phyloP scores from a whole-genome alignment of 2,329 filamentous ascomycete species.

The Anthostomella pinea region DNA sequence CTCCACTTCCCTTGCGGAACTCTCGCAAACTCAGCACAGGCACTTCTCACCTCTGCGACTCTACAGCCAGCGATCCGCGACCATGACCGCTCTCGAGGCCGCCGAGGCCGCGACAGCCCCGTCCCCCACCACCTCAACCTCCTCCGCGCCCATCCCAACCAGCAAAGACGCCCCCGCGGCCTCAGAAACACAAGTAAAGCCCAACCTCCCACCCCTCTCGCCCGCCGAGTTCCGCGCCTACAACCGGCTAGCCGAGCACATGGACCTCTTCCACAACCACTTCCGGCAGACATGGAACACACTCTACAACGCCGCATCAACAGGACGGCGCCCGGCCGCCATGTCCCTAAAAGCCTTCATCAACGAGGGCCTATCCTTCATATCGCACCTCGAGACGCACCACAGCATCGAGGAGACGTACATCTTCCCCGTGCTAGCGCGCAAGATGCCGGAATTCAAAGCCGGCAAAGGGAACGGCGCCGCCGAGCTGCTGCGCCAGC shows the following conservation, averaged over 20 bases:
- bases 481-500: slow-evolving; percentile 70
- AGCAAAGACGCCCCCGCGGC: background rate
- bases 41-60: background rate
- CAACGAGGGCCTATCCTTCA: slow-evolving; percentile 65
- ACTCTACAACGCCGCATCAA: slow-evolving; percentile 63
- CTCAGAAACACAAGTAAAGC: slow-evolving; percentile 24
- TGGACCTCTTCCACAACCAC: slow-evolving; percentile 76
- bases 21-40: background rate
- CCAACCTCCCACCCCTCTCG: slow-evolving; percentile 59
- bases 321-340: slow-evolving; percentile 55
- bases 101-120: background rate
- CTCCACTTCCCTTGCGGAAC: no score
- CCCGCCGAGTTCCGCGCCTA: slow-evolving; percentile 65
- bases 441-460: slow-evolving; percentile 75
- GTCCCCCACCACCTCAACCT: background rate
- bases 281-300: slow-evolving; percentile 73
- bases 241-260: slow-evolving; percentile 70
- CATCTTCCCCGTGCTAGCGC: slow-evolving; percentile 75
- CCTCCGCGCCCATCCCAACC: background rate
- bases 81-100: background rate
- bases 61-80: background rate
- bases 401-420: slow-evolving; percentile 81
- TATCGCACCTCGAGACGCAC: slow-evolving; percentile 68
- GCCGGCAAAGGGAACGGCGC: slow-evolving; percentile 33
- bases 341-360: slow-evolving; percentile 71